Percentiles rank a stretch among this genome's conserved stretches.
These are phyloP conservation scores for Fusarium nygamai DNA, from an alignment of 2,329 filamentous ascomycete species.

Conservation along the genomic window DNA sequence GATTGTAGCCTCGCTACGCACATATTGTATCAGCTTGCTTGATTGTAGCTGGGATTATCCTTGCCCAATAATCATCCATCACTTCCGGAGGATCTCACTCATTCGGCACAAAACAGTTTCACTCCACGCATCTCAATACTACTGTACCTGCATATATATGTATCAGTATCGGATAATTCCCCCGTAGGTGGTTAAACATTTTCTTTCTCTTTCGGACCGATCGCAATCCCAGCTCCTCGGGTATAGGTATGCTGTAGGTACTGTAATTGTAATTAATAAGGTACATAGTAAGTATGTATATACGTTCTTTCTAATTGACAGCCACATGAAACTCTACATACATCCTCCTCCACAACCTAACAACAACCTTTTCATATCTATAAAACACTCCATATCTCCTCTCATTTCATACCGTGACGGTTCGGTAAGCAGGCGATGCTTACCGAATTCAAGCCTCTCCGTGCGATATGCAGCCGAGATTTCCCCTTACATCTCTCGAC, in stretches of 20 bases:
- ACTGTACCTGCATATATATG: not conserved
- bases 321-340: slow-evolving; percentile 26
- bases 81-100: not conserved
- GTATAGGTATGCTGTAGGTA: not conserved
- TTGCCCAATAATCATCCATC: not conserved
- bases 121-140: not conserved
- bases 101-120: slow-evolving; percentile 3
- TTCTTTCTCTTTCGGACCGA: slow-evolving; percentile 7
- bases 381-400: slow-evolving; percentile 8
- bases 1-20: slow-evolving; percentile 6
- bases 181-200: not conserved
- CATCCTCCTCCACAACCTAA: slow-evolving; percentile 1
- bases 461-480: not conserved
- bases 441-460: slow-evolving; percentile 2
- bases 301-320: not conserved
- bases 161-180: not conserved
- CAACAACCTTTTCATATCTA: slow-evolving; percentile 10
- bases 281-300: no score
- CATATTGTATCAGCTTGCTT: slow-evolving; percentile 8
- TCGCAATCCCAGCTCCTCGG: not conserved
- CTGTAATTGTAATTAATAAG: not conserved
- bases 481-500: not conserved
- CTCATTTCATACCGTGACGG: slow-evolving; percentile 7
- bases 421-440: not conserved
- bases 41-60: not conserved